Evolutionary conservation across 352 stramenopile species (phyloP).

Genomic region (Phytophthora citricola): DNA sequence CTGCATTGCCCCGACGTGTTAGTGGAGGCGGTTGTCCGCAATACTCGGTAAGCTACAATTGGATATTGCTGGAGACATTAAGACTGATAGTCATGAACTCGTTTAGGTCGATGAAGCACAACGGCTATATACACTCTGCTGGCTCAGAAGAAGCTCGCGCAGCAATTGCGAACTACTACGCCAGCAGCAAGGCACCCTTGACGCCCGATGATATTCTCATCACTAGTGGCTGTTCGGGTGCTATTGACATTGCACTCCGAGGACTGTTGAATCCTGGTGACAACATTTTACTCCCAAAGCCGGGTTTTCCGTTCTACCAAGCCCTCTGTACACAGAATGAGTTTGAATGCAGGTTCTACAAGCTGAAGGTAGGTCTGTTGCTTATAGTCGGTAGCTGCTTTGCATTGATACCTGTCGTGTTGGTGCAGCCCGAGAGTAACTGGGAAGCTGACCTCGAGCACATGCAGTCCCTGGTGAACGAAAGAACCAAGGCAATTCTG

Average conservation of each 20-base stretch:
- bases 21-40: conserved; percentile 73
- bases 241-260: conserved; percentile 93
- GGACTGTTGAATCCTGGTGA: conserved; percentile 91
- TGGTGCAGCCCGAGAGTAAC: conserved; percentile 70
- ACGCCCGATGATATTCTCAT: conserved; percentile 95
- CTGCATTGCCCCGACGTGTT: conserved; percentile 91
- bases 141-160: conserved; percentile 84
- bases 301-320: conserved; percentile 96
- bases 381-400: background rate
- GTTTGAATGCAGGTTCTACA: conserved; percentile 93
- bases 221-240: conserved; percentile 92
- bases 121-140: conserved; percentile 94
- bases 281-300: conserved; percentile 94
- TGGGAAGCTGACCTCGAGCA: conserved; percentile 95
- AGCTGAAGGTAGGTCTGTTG: conserved; percentile 50
- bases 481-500: conserved; percentile 91
- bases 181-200: conserved; percentile 53
- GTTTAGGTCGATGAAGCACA: conserved; percentile 79
- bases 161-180: conserved; percentile 90
- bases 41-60: conserved; percentile 49
- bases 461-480: conserved; percentile 89
- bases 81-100: background rate
- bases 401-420: background rate
- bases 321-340: conserved; percentile 92
- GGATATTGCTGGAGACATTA: background rate